Base-by-base conservation (phyloP, 495 filamentous ascomycete species). In the Lepraria neglecta region DNA sequence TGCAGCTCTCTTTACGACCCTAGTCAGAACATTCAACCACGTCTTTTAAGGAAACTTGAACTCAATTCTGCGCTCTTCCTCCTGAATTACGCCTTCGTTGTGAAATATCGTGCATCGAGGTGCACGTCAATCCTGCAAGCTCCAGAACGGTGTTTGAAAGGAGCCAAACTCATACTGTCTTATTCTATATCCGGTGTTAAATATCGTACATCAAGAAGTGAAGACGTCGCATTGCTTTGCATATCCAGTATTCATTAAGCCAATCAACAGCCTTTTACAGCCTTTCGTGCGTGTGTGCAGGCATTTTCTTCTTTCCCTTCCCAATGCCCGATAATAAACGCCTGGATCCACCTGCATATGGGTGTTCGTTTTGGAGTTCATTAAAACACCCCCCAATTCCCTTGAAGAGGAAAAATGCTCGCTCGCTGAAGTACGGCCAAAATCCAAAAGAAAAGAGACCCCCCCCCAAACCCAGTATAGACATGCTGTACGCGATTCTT, bases 401-500 rank as follows among this genome's bases (percentile, higher is more conserved):
- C 12, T n/a, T 15, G 27, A 30, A 31, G 31, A 53, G 28, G 6
- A n/a, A 24, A 24, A 19, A 19, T 35, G 38, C 44, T 57, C 44
- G 58, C 62, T 58, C 38, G 59, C 58, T 65, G 52, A 63, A 64
- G 38, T 42, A 43, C 24, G 5, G 14, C 19, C 42, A 33, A 19
- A 54, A 35, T n/a, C 19, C 30, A 10, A 54, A 54, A 35, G n/a
- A n/a, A n/a, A n/a, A n/a, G n/a, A n/a, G n/a, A n/a, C n/a, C n/a
- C n/a, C n/a, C 5, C 7, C 1, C 9, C 11, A 4, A 24, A 24
- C 24, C 24, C 24, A 24, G 24, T 24, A 51, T 51, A 7, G 31
- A 51, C 28, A 28, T 27, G 27, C 31, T 14, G 14, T 10, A 12
- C 10, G 27, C n/a, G n/a, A 38, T 35, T 28, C 28, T 19, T 54